phyloP scores from a whole-genome alignment of 257 asterid genomes.

The Paraleonurus japonicus region DNA sequence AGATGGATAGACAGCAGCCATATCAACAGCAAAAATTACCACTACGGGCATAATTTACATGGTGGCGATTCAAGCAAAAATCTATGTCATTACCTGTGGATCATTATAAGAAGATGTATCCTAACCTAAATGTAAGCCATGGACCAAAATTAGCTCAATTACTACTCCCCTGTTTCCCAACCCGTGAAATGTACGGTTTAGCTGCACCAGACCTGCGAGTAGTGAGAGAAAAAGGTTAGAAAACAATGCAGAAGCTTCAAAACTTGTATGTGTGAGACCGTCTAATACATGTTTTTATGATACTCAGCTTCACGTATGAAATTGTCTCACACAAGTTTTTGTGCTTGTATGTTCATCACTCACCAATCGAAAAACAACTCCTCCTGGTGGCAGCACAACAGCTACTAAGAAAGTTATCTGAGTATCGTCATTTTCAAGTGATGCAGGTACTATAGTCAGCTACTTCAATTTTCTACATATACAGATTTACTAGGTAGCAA shows the following conservation, averaged over 20 bases:
- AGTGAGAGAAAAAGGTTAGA: background rate
- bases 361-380: slow-evolving; percentile 35
- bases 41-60: background rate
- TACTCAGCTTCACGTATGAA: too few relatives aligned
- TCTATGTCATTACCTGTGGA: too few relatives aligned
- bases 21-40: too few relatives aligned
- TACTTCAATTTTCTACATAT: slow-evolving; percentile 25
- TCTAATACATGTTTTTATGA: too few relatives aligned
- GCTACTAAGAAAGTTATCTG: slow-evolving; percentile 11
- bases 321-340: too few relatives aligned
- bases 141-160: slow-evolving; percentile 21
- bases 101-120: background rate
- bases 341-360: slow-evolving; percentile 23
- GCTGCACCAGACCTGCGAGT: slow-evolving; percentile 26
- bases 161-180: slow-evolving; percentile 3
- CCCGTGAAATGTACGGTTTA: slow-evolving; percentile 32
- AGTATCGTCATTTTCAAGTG: slow-evolving; percentile 15
- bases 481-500: slow-evolving; percentile 25
- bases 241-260: background rate
- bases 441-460: slow-evolving; percentile 23
- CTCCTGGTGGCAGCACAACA: slow-evolving; percentile 26
- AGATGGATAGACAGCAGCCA: too few relatives aligned
- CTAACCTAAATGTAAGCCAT: slow-evolving; percentile 24
- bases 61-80: background rate
- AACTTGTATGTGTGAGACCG: slow-evolving; percentile 1